Evolutionary conservation across 805 yeast genomes (phyloP).

Genomic region (Candida dendrica): DNA sequence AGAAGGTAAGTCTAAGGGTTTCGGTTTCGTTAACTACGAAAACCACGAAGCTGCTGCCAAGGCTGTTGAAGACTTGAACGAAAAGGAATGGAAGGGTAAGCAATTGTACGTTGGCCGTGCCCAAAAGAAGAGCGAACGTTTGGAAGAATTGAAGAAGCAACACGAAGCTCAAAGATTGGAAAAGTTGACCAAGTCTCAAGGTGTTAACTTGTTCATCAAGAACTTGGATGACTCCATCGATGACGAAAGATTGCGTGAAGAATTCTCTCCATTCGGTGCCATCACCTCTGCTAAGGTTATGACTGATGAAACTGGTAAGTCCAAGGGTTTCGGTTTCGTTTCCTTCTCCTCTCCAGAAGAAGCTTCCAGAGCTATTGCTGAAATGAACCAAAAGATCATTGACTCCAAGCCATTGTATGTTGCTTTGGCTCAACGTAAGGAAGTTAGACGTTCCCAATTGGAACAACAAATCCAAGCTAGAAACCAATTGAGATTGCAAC

Average conservation of each 20-base stretch:
- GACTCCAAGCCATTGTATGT: constrained; percentile 95
- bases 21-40: constrained; percentile 45
- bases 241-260: constrained; percentile 38
- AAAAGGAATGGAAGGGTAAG: constrained; percentile 77
- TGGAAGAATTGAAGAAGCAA: no score
- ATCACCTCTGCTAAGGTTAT: constrained; percentile 46
- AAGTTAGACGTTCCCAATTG: constrained; percentile 92
- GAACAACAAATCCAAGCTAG: constrained; percentile 98
- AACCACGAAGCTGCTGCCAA: constrained; percentile 38
- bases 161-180: no score
- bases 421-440: constrained; percentile 98
- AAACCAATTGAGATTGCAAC: constrained; percentile 97
- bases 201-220: constrained; percentile 57
- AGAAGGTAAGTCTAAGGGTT: constrained; percentile 20
- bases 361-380: constrained; percentile 60
- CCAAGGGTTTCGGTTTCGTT: constrained; percentile 75
- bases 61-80: constrained; percentile 52
- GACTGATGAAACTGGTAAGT: constrained; percentile 31
- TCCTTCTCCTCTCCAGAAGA: constrained; percentile 55
- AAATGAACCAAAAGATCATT: constrained; percentile 84
- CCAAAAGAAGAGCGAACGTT: constrained; percentile 97
- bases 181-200: constrained; percentile 26
- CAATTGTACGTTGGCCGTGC: constrained; percentile 95
- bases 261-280: constrained; percentile 40
- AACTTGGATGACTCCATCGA: constrained; percentile 44